Percentiles rank a stretch among this genome's conserved stretches.
Evolutionary conservation across 805 yeast species (phyloP).

Genomic region (Barnettozyma pratensis): DNA sequence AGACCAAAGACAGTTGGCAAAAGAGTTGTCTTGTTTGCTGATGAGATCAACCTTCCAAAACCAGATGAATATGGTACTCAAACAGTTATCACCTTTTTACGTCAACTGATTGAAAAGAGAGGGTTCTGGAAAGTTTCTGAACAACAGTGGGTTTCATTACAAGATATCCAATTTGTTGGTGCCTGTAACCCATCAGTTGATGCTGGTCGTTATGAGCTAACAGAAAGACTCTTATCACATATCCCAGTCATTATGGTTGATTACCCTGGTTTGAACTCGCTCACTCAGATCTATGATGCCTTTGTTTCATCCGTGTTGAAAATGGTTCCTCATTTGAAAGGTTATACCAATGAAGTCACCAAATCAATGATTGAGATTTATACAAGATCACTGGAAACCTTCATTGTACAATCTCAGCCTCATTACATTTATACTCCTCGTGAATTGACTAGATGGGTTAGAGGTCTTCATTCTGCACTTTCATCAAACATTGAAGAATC

Average conservation of each 20-base stretch:
- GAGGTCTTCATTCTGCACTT: conserved; percentile 60
- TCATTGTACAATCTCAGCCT: conserved; percentile 35
- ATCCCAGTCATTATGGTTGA: conserved; percentile 65
- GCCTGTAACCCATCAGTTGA: conserved; percentile 92
- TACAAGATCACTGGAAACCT: conserved; percentile 33
- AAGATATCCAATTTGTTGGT: conserved; percentile 78
- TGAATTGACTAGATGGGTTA: conserved; percentile 82
- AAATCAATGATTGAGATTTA: conserved; percentile 66
- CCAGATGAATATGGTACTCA: conserved; percentile 72
- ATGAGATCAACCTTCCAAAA: conserved; percentile 82
- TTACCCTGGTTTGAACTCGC: conserved; percentile 63
- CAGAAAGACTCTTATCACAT: conserved; percentile 62
- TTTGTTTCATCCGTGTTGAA: conserved; percentile 54
- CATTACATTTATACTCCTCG: conserved; percentile 85
- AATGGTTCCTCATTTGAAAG: conserved; percentile 54
- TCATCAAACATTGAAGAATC: conserved; percentile 25
- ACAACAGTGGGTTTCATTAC: conserved; percentile 60
- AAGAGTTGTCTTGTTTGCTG: conserved; percentile 82
- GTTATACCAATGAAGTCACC: conserved; percentile 48
- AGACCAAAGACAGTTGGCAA: conserved; percentile 58
- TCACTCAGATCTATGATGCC: conserved; percentile 60
- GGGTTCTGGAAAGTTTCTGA: conserved; percentile 74
- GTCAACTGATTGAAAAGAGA: conserved; percentile 64
- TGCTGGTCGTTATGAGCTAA: conserved; percentile 60
- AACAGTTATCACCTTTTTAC: conserved; percentile 58